Percentiles rank a stretch among this genome's conserved stretches.
Evolutionary conservation across 768 basidiomycete genomes (phyloP).

Genomic region (Collybiopsis luxurians): DNA sequence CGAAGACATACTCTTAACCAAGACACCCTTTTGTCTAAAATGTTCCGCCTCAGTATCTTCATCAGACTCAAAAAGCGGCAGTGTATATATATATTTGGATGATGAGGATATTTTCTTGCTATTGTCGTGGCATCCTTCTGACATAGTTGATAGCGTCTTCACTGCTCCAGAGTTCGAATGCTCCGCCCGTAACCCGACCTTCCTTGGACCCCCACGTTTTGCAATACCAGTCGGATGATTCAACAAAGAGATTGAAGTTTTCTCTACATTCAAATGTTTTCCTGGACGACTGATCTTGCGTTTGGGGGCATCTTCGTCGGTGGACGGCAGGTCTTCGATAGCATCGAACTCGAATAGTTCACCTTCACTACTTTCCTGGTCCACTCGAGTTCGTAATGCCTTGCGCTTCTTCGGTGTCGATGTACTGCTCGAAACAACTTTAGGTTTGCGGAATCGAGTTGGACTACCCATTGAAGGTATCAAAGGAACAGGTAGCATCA

Average conservation of each 20-base stretch:
- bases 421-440: slow-evolving; percentile 6
- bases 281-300: neutral
- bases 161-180: too few species aligned
- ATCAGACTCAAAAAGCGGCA: neutral
- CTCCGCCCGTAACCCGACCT: too few species aligned
- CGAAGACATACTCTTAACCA: slow-evolving; percentile 13
- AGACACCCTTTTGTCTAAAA: neutral
- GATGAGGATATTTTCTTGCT: too few species aligned
- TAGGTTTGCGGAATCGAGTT: slow-evolving; percentile 5
- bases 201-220: slow-evolving; percentile 7
- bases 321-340: slow-evolving; percentile 6
- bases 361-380: slow-evolving; percentile 21
- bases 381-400: neutral
- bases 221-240: neutral
- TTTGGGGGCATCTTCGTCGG: neutral
- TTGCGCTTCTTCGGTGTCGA: neutral
- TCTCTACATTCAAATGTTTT: neutral
- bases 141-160: too few species aligned
- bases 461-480: neutral
- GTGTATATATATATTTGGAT: too few species aligned
- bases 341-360: slow-evolving; percentile 27
- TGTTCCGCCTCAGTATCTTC: neutral
- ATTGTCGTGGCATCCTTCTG: too few species aligned
- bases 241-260: neutral
- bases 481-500: neutral